Percentiles rank a stretch among this genome's conserved stretches.
phyloP scores from a whole-genome alignment of 495 filamentous ascomycete genomes.

The Aspergillus steynii region DNA sequence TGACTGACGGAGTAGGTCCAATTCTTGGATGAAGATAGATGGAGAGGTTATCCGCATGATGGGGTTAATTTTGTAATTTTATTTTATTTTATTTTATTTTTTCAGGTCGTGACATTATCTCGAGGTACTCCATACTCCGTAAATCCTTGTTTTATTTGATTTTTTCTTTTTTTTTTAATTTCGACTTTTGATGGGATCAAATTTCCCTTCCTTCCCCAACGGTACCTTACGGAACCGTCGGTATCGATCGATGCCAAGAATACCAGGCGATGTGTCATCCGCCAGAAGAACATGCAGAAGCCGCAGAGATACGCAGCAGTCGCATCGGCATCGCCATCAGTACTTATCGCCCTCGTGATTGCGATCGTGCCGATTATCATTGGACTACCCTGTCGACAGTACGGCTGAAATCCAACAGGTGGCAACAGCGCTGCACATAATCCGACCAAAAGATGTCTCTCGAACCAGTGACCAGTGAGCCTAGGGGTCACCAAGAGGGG shows the following conservation, averaged over 20 bases:
- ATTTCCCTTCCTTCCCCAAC: not conserved
- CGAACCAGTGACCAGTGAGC: too few relatives aligned
- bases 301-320: too few relatives aligned
- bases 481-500: not conserved
- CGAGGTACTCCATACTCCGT: too few relatives aligned
- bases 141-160: not conserved
- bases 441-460: not conserved
- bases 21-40: not conserved
- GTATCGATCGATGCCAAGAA: not conserved
- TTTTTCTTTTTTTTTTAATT: not conserved
- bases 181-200: not conserved
- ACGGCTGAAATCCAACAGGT: not conserved
- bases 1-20: not conserved
- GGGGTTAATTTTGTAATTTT: not conserved
- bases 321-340: not conserved
- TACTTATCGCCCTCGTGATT: not conserved
- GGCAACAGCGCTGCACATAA: conserved; percentile 1
- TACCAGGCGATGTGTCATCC: not conserved
- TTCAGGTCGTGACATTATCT: not conserved
- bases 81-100: not conserved
- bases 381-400: not conserved
- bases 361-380: not conserved
- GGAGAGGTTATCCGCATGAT: not conserved
- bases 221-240: conserved; percentile 2
- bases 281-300: not conserved